Conservation (phyloP, 495 filamentous ascomycete species). For the Bathelium albidoporum region DNA sequence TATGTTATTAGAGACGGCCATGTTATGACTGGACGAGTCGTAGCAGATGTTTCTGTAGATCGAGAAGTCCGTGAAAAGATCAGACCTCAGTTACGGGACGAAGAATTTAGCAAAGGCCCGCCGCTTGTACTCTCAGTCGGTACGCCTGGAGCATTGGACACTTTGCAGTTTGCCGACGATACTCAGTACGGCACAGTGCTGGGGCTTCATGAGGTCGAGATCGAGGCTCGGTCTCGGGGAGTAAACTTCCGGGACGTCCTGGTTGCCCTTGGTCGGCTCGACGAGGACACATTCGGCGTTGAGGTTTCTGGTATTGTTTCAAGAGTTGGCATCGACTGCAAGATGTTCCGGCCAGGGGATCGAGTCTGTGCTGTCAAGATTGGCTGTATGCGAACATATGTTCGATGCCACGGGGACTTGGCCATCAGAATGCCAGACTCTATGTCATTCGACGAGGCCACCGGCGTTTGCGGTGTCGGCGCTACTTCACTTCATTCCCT, state of each 20-base stretch:
- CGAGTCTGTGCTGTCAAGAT: background rate
- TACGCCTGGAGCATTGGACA: background rate
- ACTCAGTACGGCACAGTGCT: background rate
- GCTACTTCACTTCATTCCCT: slow-evolving; percentile 33
- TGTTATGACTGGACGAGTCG: too few relatives aligned
- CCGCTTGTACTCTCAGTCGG: background rate
- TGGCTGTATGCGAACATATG: background rate
- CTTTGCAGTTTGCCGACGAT: slow-evolving; percentile 11
- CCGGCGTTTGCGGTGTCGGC: slow-evolving; percentile 36
- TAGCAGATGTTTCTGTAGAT: too few relatives aligned
- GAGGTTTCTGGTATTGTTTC: background rate
- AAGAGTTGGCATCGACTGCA: background rate
- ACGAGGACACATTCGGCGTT: background rate
- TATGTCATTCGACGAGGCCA: slow-evolving; percentile 31
- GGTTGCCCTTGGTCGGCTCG: background rate
- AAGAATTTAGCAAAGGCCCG: too few relatives aligned
- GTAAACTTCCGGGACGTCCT: slow-evolving; percentile 8
- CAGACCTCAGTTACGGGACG: too few relatives aligned
- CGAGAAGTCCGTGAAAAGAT: too few relatives aligned
- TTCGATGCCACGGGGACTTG: background rate
- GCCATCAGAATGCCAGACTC: slow-evolving; percentile 8
- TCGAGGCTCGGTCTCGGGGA: slow-evolving; percentile 2
- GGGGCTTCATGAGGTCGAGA: background rate
- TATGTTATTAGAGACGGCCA: too few relatives aligned
- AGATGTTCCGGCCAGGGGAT: background rate